A percentile compares a stretch with the other conserved stretches of the same genome.
phyloP scores from a whole-genome alignment of 371 early-diverging fungal genomes.

The Blakeslea trispora region DNA sequence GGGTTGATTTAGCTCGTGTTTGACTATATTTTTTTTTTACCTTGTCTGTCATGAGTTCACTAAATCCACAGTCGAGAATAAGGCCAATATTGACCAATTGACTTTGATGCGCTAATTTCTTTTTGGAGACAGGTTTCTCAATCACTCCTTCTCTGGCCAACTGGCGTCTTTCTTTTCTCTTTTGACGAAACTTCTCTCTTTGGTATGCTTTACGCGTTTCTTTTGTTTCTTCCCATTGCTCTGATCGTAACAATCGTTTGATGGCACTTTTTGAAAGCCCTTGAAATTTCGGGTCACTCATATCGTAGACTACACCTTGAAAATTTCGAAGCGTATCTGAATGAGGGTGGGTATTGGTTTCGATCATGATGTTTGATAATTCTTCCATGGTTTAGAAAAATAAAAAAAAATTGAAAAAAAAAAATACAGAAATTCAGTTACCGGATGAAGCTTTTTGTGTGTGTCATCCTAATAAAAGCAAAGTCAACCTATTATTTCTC shows the following conservation, averaged over 20 bases:
- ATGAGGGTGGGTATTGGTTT: no score
- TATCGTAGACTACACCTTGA: constrained; percentile 34
- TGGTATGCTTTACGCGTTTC: constrained; percentile 25
- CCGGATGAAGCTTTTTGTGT: no score
- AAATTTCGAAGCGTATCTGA: constrained; percentile 22
- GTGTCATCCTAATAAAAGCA: no score
- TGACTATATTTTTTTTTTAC: no score
- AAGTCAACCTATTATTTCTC: no score
- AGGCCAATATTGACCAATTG: constrained; percentile 42
- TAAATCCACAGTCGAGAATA: constrained; percentile 76
- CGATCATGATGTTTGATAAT: no score
- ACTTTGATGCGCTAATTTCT: constrained; percentile 22
- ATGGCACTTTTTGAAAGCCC: constrained; percentile 40
- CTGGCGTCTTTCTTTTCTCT: constrained; percentile 28
- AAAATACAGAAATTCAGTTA: no score
- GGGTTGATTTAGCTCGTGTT: no score
- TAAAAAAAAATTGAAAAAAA: no score
- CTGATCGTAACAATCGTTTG: constrained; percentile 39
- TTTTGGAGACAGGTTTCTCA: constrained; percentile 31
- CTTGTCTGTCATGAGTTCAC: constrained; percentile 75
- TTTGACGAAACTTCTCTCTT: constrained; percentile 34
- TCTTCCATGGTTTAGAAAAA: no score
- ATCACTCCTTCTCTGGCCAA: constrained; percentile 35
- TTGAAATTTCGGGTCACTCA: constrained; percentile 41
- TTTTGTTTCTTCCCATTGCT: constrained; percentile 38